These are phyloP conservation scores for Thymus quinquecostatus DNA, from an alignment of 257 asterid genomes.

Conservation along the genomic window DNA sequence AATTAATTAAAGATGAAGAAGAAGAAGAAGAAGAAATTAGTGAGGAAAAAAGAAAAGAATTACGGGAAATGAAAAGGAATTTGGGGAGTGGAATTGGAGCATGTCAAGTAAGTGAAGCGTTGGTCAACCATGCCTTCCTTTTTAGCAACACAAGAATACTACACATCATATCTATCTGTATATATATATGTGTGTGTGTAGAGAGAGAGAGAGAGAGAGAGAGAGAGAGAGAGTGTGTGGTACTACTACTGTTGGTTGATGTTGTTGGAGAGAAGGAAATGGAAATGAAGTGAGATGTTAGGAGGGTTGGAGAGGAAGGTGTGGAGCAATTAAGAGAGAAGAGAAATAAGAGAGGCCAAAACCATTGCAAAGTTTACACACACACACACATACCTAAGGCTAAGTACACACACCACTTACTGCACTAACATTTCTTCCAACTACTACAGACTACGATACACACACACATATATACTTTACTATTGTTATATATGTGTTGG, in stretches of 20 bases:
- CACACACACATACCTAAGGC: not conserved
- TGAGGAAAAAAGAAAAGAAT: constrained; percentile 23
- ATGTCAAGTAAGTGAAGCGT: constrained; percentile 37
- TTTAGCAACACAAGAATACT: constrained; percentile 17
- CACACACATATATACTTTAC: no score
- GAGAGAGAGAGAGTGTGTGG: constrained; percentile 6
- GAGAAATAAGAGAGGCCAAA: constrained; percentile 20
- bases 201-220: not conserved
- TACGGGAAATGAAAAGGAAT: constrained; percentile 35
- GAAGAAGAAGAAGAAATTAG: not conserved
- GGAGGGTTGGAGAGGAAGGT: constrained; percentile 51
- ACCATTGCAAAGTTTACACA: constrained; percentile 21
- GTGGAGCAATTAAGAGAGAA: constrained; percentile 44
- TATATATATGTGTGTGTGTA: not conserved
- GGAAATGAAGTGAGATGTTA: constrained; percentile 46
- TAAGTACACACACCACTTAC: constrained; percentile 35
- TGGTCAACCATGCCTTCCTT: constrained; percentile 46
- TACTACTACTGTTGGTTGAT: not conserved
- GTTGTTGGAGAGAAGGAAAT: constrained; percentile 34
- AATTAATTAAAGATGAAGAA: not conserved
- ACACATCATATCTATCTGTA: not conserved
- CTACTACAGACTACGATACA: constrained; percentile 17
- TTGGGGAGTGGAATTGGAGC: constrained; percentile 38
- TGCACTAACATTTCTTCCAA: constrained; percentile 26
- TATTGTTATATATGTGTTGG: not conserved